Evolutionary conservation across 2,329 filamentous ascomycete genomes (phyloP).

Genomic region (Aspergillus pseudoviridinutans): DNA sequence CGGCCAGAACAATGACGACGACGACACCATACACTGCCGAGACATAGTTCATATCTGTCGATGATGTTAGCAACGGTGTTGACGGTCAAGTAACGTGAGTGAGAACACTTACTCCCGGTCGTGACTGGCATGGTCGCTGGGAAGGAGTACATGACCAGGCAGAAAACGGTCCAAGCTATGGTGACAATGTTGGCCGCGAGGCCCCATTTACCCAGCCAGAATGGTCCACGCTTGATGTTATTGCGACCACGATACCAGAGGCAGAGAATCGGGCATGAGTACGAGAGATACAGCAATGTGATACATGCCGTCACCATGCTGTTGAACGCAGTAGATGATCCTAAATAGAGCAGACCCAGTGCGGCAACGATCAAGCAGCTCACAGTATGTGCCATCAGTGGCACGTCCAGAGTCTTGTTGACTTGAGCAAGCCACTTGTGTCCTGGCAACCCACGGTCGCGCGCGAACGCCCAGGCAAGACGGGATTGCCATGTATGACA

Average conservation of each 20-base stretch:
- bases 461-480: constrained; percentile 51
- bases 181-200: constrained; percentile 41
- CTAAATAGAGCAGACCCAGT: constrained; percentile 47
- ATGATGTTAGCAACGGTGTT: neutral
- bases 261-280: constrained; percentile 45
- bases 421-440: constrained; percentile 40
- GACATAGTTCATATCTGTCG: constrained; percentile 37
- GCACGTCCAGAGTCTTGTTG: constrained; percentile 40
- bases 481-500: constrained; percentile 49
- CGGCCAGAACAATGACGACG: constrained; percentile 26
- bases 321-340: constrained; percentile 40
- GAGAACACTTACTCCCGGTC: constrained; percentile 22
- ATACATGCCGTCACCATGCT: constrained; percentile 46
- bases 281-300: constrained; percentile 46
- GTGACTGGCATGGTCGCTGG: constrained; percentile 27
- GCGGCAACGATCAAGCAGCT: constrained; percentile 44
- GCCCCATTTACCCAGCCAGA: constrained; percentile 44
- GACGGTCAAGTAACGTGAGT: neutral
- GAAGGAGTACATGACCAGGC: constrained; percentile 30
- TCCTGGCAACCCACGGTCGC: constrained; percentile 48
- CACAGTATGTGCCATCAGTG: constrained; percentile 41
- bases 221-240: constrained; percentile 42
- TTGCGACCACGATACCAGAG: constrained; percentile 42
- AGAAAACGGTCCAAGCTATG: constrained; percentile 44
- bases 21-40: constrained; percentile 28